Percentiles rank a stretch among this genome's conserved stretches.
phyloP scores from a whole-genome alignment of 345 rosid genomes.

The Citrus glauca region DNA sequence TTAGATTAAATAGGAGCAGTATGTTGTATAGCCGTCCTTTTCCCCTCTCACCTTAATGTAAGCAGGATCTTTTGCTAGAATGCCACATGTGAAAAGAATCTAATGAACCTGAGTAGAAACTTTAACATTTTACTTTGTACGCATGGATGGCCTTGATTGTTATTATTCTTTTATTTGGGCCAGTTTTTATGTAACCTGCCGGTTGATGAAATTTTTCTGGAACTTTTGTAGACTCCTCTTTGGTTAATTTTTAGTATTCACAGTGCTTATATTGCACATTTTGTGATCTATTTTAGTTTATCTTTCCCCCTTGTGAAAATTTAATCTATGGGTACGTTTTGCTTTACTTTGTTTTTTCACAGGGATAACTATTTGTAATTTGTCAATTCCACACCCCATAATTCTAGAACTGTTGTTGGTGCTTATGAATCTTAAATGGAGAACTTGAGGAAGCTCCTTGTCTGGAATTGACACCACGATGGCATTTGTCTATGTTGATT shows the following conservation, averaged over 20 bases:
- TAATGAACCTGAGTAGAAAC: neutral
- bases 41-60: neutral
- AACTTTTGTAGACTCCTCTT: neutral
- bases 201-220: neutral
- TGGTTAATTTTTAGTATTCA: neutral
- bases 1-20: conserved; percentile 21
- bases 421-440: too few species aligned
- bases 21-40: neutral
- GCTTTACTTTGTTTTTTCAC: too few species aligned
- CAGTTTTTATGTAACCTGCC: neutral
- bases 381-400: too few species aligned
- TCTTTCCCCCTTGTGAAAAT: neutral
- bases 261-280: neutral
- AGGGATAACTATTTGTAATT: too few species aligned
- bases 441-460: too few species aligned
- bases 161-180: neutral
- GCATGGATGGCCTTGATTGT: neutral
- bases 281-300: neutral
- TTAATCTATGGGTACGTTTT: too few species aligned
- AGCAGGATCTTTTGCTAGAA: neutral
- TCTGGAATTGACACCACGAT: too few species aligned
- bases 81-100: conserved; percentile 4
- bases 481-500: too few species aligned
- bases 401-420: too few species aligned
- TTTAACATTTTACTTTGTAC: neutral